Conservation (phyloP, 805 yeast genomes). For the Lachancea nothofagi region DNA sequence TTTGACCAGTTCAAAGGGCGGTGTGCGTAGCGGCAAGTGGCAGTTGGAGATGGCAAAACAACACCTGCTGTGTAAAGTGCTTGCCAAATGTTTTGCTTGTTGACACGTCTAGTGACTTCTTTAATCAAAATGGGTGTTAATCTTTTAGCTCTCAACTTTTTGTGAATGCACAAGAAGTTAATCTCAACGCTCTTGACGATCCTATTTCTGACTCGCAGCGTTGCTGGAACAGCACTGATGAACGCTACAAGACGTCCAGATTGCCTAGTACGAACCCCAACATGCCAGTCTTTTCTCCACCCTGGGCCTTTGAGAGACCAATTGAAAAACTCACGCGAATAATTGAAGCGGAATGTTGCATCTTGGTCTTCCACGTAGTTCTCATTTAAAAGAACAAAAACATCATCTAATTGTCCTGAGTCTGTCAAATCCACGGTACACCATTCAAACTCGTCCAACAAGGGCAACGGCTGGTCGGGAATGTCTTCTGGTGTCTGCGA, state of each 20-base stretch:
- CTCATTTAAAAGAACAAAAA: constrained; percentile 72
- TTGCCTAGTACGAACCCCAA: constrained; percentile 82
- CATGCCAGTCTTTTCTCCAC: constrained; percentile 82
- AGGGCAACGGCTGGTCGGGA: constrained; percentile 61
- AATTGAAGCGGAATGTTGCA: constrained; percentile 86
- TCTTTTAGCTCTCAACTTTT: constrained; percentile 87
- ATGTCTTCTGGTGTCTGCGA: constrained; percentile 66
- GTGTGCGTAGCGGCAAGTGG: constrained; percentile 85
- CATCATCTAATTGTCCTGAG: constrained; percentile 59
- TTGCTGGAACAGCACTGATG: constrained; percentile 83
- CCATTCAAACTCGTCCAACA: constrained; percentile 87
- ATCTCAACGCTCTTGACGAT: constrained; percentile 71
- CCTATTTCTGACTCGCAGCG: constrained; percentile 52
- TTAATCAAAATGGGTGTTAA: constrained; percentile 90
- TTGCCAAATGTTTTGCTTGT: constrained; percentile 82
- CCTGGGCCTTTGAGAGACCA: constrained; percentile 97
- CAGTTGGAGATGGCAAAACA: constrained; percentile 85
- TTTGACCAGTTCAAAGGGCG: constrained; percentile 92
- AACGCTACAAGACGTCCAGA: constrained; percentile 82
- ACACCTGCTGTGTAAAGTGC: constrained; percentile 93
- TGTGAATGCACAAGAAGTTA: constrained; percentile 91
- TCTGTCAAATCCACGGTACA: constrained; percentile 60
- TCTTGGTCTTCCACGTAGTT: constrained; percentile 95
- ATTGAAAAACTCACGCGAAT: constrained; percentile 71
- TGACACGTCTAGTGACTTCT: constrained; percentile 91